Percentiles rank a stretch among this genome's conserved stretches.
Conservation (phyloP, 768 basidiomycete genomes). For the Rhodotorula babjevae region DNA sequence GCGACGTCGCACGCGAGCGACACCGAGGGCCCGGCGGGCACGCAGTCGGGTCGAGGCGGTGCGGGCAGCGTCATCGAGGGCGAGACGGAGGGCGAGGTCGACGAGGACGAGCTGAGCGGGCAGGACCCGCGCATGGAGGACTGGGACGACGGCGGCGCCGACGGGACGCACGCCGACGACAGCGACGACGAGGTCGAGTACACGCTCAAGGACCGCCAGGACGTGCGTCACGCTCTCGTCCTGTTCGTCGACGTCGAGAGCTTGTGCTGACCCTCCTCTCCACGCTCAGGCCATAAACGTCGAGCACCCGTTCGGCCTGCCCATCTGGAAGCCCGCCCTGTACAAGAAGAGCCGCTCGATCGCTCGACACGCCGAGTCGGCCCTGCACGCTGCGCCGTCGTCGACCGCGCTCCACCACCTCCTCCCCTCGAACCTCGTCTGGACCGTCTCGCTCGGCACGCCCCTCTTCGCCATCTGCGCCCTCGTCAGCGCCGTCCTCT, state of each 20-base stretch:
- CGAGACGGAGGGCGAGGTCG: constrained; percentile 7
- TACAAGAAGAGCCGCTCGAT: constrained; percentile 97
- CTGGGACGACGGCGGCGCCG: constrained; percentile 30
- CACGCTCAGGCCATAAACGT: constrained; percentile 71
- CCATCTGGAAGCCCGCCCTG: constrained; percentile 98
- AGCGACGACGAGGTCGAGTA: constrained; percentile 38
- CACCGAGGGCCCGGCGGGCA: constrained; percentile 7
- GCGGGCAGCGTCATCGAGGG: not conserved
- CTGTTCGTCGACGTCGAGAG: no score
- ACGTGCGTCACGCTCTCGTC: constrained; percentile 46
- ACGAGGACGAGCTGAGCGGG: constrained; percentile 3
- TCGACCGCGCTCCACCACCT: constrained; percentile 89
- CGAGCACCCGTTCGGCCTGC: constrained; percentile 96
- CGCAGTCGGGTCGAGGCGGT: not conserved
- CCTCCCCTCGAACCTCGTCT: constrained; percentile 88
- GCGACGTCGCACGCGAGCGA: constrained; percentile 6
- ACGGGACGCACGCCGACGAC: constrained; percentile 7
- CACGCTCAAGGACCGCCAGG: constrained; percentile 90
- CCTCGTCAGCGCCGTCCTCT: constrained; percentile 62
- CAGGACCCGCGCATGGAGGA: constrained; percentile 24
- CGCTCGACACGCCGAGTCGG: constrained; percentile 91
- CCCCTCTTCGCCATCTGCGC: constrained; percentile 77
- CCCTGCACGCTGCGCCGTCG: constrained; percentile 84
- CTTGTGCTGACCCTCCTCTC: not conserved
- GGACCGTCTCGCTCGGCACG: constrained; percentile 86